Evolutionary conservation across 2,329 filamentous ascomycete genomes (phyloP).

Genomic region (Fusarium tuaranense): DNA sequence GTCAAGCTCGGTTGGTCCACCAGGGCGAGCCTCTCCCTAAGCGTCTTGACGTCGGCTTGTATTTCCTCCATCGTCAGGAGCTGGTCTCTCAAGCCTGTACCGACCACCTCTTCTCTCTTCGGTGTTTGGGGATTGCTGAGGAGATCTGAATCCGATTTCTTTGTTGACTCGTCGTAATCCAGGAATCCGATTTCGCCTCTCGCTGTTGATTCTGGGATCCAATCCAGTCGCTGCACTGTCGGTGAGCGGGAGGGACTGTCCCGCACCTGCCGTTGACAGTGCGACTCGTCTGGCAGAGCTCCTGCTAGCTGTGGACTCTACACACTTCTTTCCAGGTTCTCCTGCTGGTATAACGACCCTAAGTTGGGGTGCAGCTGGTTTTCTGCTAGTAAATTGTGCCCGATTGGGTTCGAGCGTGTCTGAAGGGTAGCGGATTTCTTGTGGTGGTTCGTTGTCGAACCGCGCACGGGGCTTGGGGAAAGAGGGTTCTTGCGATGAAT

Average conservation of each 20-base stretch:
- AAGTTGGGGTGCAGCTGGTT: constrained; percentile 11
- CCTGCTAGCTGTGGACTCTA: constrained; percentile 28
- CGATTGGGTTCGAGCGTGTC: constrained; percentile 1
- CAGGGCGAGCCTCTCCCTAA: constrained; percentile 11
- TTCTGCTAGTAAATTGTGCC: constrained; percentile 12
- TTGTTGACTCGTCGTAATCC: constrained; percentile 10
- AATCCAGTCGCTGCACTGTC: constrained; percentile 6
- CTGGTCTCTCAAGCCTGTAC: not conserved
- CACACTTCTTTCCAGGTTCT: constrained; percentile 1
- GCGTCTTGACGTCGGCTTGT: constrained; percentile 26
- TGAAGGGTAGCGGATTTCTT: constrained; percentile 19
- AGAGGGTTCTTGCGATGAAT: constrained; percentile 1
- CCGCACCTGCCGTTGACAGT: constrained; percentile 2
- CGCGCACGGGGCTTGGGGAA: constrained; percentile 17
- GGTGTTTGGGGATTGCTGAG: constrained; percentile 3
- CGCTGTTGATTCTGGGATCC: constrained; percentile 2
- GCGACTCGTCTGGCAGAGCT: not conserved
- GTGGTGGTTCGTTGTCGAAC: constrained; percentile 21
- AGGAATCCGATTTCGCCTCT: constrained; percentile 10
- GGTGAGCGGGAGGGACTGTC: not conserved
- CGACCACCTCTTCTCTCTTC: not conserved
- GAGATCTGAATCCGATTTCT: constrained; percentile 7
- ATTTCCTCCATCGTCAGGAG: constrained; percentile 24
- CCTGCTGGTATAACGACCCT: not conserved
- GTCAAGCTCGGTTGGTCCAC: constrained; percentile 19